A percentile compares a stretch with the other conserved stretches of the same genome.
phyloP scores from a whole-genome alignment of 345 rosid species.

The Aegle marmelos region DNA sequence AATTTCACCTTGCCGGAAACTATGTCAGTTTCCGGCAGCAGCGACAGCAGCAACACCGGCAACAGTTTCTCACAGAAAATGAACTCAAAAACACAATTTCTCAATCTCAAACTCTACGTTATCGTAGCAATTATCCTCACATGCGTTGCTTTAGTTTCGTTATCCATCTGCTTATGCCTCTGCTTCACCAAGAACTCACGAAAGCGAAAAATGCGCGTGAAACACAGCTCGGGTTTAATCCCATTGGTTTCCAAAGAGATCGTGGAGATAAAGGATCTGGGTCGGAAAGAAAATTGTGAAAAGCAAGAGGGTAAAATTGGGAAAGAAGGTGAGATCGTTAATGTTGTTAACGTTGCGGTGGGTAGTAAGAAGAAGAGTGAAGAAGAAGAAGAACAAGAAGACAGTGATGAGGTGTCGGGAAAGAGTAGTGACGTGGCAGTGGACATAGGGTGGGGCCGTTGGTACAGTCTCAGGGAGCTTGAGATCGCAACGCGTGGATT shows the following conservation, averaged over 20 bases:
- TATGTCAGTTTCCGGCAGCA: constrained; percentile 50
- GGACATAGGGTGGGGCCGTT: constrained; percentile 89
- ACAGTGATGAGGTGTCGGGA: constrained; percentile 35
- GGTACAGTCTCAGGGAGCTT: constrained; percentile 84
- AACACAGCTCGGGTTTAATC: constrained; percentile 73
- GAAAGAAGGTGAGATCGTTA: constrained; percentile 18
- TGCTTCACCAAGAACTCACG: constrained; percentile 44
- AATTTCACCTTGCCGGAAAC: constrained; percentile 24
- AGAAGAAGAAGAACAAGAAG: constrained; percentile 28
- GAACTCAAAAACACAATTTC: constrained; percentile 41
- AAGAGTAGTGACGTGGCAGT: constrained; percentile 51
- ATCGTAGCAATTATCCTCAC: constrained; percentile 46
- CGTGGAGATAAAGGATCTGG: constrained; percentile 57
- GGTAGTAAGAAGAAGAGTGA: constrained; percentile 6
- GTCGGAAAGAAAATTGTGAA: constrained; percentile 19
- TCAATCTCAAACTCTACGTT: constrained; percentile 55
- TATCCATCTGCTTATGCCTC: constrained; percentile 55
- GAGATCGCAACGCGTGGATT: constrained; percentile 84
- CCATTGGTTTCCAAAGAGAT: constrained; percentile 76
- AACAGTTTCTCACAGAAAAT: constrained; percentile 31
- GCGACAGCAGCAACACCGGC: constrained; percentile 1
- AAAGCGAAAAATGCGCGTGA: constrained; percentile 50
- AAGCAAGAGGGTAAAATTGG: constrained; percentile 27
- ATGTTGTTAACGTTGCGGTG: neutral
- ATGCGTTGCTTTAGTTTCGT: constrained; percentile 31